Conservation (phyloP, 257 asterid genomes). For the Salvia rosmarinus region DNA sequence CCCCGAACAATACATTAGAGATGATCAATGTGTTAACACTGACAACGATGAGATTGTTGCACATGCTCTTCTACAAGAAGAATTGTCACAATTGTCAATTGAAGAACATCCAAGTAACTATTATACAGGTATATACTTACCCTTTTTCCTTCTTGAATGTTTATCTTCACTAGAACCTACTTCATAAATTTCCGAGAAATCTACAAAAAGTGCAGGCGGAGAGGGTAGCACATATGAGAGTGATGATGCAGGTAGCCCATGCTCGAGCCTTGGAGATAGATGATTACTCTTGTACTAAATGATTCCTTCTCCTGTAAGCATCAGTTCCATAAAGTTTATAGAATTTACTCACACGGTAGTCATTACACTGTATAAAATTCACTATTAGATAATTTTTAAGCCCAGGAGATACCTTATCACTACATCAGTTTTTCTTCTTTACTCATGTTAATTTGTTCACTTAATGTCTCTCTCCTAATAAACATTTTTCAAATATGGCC, state of each 20-base stretch:
- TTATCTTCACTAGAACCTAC: conserved; percentile 24
- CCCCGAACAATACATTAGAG: conserved; percentile 56
- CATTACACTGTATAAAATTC: conserved; percentile 12
- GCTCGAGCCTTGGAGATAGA: conserved; percentile 80
- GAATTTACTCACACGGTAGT: conserved; percentile 11
- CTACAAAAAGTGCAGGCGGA: conserved; percentile 49
- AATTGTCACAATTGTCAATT: conserved; percentile 57
- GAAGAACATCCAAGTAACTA: conserved; percentile 57
- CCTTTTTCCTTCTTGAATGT: conserved; percentile 17
- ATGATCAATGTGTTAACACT: conserved; percentile 40
- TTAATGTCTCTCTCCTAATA: conserved; percentile 16
- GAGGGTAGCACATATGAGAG: conserved; percentile 48
- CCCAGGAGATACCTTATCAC: conserved; percentile 14
- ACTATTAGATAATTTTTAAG: conserved; percentile 6
- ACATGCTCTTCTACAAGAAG: conserved; percentile 69
- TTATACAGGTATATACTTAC: conserved; percentile 49
- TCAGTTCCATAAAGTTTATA: conserved; percentile 19
- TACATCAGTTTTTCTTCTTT: conserved; percentile 2
- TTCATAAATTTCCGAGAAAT: conserved; percentile 31
- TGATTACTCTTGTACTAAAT: conserved; percentile 64
- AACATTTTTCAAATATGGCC: conserved; percentile 7
- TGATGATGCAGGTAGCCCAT: conserved; percentile 60
- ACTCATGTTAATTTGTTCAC: conserved; percentile 3
- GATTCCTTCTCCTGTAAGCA: conserved; percentile 81
- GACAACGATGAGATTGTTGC: conserved; percentile 66